Evolutionary conservation across 495 filamentous ascomycete species (phyloP).

Genomic region (Aspergillus carlsbadensis): DNA sequence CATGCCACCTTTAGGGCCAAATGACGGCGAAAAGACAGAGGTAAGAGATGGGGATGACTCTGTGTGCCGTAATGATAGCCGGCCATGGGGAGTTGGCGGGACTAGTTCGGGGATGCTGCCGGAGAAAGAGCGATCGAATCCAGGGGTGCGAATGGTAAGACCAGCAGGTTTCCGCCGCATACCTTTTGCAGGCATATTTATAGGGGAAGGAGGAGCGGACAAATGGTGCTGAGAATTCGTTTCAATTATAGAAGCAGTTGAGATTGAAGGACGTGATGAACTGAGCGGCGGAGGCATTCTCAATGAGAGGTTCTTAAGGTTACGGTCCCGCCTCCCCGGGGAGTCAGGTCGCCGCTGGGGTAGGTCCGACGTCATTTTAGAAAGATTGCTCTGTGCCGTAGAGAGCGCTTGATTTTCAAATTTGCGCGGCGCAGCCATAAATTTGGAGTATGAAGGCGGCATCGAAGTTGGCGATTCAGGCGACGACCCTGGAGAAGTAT

Average conservation of each 20-base stretch:
- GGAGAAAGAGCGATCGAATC: slow-evolving; percentile 43
- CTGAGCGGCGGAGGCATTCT: slow-evolving; percentile 64
- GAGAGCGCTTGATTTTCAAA: slow-evolving; percentile 26
- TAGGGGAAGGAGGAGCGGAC: slow-evolving; percentile 78
- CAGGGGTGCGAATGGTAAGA: slow-evolving; percentile 66
- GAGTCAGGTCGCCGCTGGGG: slow-evolving; percentile 48
- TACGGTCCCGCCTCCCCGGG: slow-evolving; percentile 73
- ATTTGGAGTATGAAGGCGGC: slow-evolving; percentile 42
- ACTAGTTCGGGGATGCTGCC: slow-evolving; percentile 36
- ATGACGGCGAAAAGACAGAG: slow-evolving; percentile 56
- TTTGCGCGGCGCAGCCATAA: slow-evolving; percentile 30
- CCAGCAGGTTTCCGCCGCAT: slow-evolving; percentile 74
- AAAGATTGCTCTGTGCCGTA: slow-evolving; percentile 21
- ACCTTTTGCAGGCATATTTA: slow-evolving; percentile 75
- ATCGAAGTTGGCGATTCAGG: slow-evolving; percentile 78
- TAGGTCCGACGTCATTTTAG: slow-evolving; percentile 29
- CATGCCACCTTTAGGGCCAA: slow-evolving; percentile 64
- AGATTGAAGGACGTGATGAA: slow-evolving; percentile 47
- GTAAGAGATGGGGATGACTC: slow-evolving; percentile 68
- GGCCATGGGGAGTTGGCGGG: slow-evolving; percentile 50
- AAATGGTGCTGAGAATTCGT: slow-evolving; percentile 47
- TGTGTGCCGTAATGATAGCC: slow-evolving; percentile 54
- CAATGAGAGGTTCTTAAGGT: slow-evolving; percentile 91
- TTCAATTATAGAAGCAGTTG: slow-evolving; percentile 47
- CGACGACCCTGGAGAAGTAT: slow-evolving; percentile 88